Base-by-base conservation (phyloP, 495 filamentous ascomycete genomes). In the Lophium mytilinum region DNA sequence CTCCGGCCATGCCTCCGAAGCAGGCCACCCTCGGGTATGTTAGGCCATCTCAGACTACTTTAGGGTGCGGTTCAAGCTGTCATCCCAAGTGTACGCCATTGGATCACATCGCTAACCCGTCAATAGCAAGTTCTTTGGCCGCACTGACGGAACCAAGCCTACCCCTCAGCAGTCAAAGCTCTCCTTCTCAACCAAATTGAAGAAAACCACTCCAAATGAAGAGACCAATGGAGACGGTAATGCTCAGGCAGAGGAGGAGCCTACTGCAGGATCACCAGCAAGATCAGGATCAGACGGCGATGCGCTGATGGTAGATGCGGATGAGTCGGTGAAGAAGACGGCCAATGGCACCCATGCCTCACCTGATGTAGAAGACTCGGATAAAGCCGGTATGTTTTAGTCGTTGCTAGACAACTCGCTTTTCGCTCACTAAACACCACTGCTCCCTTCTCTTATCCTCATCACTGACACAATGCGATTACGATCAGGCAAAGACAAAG, bases 21-120 rank as follows among this genome's bases (percentile, higher is more conserved):
- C 92, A 97, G 78, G 82, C 87, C 65, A 96, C 90, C 39, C 71
- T 97, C 68, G 89, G 89, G 92, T 97, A 96, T 76, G 92, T 94
- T 45, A 84, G 80, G 69, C 76, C 84, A 55, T 78, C 81, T 52
- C 90, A 96, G 74, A 79, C 81, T 64, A 94, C 87, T 54, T 74
- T 95, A 68, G 83, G 88, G 91, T 94, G 81, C 76, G 88, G 84
- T 51, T 34, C 11, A 37, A 51, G 34, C 47, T 30, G 24, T 9
- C 46, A 60, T 53, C 53, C 40, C 45, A 30, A 24, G 43, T 62
- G 8, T 17, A 15, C 41, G 56, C 49, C 49, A 36, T 56, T 61
- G 37, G 24, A 21, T 48, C 45, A n/a, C 11, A 63, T 57, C 18
- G 56, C 51, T 55, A 17, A 56, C 53, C 9, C 6, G 10, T 36